Evolutionary conservation across 2,329 filamentous ascomycete species (phyloP).

Genomic region (Pleoardoris graminearum): DNA sequence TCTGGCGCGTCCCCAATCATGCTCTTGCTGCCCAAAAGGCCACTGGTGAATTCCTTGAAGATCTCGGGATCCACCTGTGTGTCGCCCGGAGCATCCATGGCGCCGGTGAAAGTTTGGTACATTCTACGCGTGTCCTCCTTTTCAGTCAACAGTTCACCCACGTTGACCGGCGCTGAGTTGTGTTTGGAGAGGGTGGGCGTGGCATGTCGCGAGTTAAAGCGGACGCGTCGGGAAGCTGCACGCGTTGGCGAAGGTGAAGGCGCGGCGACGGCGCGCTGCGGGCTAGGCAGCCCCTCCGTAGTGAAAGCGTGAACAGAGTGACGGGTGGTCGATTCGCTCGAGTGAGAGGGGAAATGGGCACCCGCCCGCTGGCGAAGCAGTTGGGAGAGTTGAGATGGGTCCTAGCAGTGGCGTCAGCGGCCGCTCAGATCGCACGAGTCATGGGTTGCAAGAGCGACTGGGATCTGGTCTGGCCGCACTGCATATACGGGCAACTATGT

Average conservation of each 20-base stretch:
- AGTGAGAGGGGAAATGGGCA: slow-evolving; percentile 24
- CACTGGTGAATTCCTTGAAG: slow-evolving; percentile 47
- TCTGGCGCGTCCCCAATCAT: slow-evolving; percentile 12
- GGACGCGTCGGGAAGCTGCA: slow-evolving; percentile 36
- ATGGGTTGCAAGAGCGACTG: slow-evolving; percentile 25
- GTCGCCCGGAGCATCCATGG: slow-evolving; percentile 46
- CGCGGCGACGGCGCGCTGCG: slow-evolving; percentile 12
- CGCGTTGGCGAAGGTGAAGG: slow-evolving; percentile 16
- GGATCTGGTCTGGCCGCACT: slow-evolving; percentile 23
- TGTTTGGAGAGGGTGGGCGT: slow-evolving; percentile 33
- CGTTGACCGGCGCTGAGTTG: slow-evolving; percentile 37
- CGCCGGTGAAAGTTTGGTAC: slow-evolving; percentile 45
- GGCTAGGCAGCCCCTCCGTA: slow-evolving; percentile 9
- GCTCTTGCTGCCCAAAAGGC: slow-evolving; percentile 19
- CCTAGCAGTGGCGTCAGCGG: slow-evolving; percentile 28
- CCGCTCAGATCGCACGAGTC: slow-evolving; percentile 24
- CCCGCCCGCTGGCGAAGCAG: slow-evolving; percentile 40
- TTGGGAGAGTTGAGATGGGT: slow-evolving; percentile 44
- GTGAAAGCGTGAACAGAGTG: slow-evolving; percentile 13
- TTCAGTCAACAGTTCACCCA: slow-evolving; percentile 22
- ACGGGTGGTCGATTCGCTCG: slow-evolving; percentile 31
- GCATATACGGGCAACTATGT: slow-evolving; percentile 15
- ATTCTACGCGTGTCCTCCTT: slow-evolving; percentile 26
- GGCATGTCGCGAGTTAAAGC: slow-evolving; percentile 30
- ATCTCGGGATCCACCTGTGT: slow-evolving; percentile 55